Base-by-base conservation (phyloP, 2,329 filamentous ascomycete genomes). In the Macrophomina tecta region DNA sequence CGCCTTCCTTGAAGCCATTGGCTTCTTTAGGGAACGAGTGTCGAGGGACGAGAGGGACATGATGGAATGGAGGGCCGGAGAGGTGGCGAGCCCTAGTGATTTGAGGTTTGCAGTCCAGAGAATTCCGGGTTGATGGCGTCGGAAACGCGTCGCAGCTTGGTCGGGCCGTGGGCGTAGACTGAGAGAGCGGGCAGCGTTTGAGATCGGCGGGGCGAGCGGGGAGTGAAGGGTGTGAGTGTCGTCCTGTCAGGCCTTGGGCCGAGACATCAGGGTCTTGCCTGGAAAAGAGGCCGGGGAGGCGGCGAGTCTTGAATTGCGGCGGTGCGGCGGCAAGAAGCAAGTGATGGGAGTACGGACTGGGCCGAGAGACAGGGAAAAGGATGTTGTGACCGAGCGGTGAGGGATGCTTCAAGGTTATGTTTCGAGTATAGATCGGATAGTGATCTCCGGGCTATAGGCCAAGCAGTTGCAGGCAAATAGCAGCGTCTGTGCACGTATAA, bases 351-450 rank as follows among this genome's bases (percentile, higher is more conserved):
- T 42, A 66, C 53, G 55, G 36, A 34, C 14, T 32, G 23, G 48
- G n/a, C 11, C 28, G 45, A 32, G 46, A 52, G 42, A 61, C 46
- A 53, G 42, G 49, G 61, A 66, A 58, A 46, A 16, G 18, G 18
- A 66, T 45, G 46, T 34, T 40, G 49, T 61, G 64, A 32, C 42
- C 55, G 53, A 46, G 64, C 64, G 64, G 64, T 66, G 64, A 61
- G 55, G 64, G 58, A 34, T 32, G 51, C 30, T 40, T 30, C 51
- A 58, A 53, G 52, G 52, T 36, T 45, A 4, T 60, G 65, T 67
- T 67, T 67, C 65, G 58, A 63, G 51, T 67, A 62, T 52, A 67
- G 49, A 61, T 51, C 53, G 64, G 64, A 60, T 46, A 40, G 56
- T 30, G 23, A 48, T 48, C 65, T 34, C 65, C 56, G 46, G 64